phyloP scores from a whole-genome alignment of 2,329 filamentous ascomycete genomes.

The Claviceps monticola region DNA sequence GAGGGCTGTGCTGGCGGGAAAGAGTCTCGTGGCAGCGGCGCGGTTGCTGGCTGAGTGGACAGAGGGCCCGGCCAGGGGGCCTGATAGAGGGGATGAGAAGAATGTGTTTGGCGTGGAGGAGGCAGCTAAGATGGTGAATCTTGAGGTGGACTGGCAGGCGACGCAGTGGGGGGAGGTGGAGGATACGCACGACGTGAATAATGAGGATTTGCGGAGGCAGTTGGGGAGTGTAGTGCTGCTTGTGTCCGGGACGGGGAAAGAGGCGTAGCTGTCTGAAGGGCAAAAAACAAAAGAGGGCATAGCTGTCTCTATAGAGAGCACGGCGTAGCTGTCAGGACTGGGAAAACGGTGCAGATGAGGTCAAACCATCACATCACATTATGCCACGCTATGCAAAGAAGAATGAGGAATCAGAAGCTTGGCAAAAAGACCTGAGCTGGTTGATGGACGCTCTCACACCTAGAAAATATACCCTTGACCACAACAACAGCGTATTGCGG shows the following conservation, averaged over 20 bases:
- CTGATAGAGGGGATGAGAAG: slow-evolving; percentile 5
- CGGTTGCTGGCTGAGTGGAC: slow-evolving; percentile 81
- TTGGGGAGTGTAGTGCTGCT: slow-evolving; percentile 76
- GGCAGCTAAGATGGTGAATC: slow-evolving; percentile 59
- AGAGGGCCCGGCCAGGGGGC: slow-evolving; percentile 47
- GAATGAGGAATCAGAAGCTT: too few species aligned
- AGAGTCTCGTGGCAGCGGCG: slow-evolving; percentile 68
- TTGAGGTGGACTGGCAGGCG: slow-evolving; percentile 87
- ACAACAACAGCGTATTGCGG: too few species aligned
- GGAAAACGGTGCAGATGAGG: slow-evolving; percentile 4
- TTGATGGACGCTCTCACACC: too few species aligned
- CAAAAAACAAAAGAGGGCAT: too few species aligned
- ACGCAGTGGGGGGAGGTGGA: slow-evolving; percentile 92
- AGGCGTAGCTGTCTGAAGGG: not conserved
- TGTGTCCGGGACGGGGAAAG: slow-evolving; percentile 45
- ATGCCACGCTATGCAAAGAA: too few species aligned
- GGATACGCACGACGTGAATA: slow-evolving; percentile 93
- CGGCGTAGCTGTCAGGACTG: slow-evolving; percentile 25
- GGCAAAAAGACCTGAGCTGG: too few species aligned
- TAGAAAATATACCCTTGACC: too few species aligned
- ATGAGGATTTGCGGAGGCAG: slow-evolving; percentile 77
- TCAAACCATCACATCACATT: too few species aligned
- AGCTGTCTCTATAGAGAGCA: too few species aligned
- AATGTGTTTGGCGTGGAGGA: slow-evolving; percentile 63
- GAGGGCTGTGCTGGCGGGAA: slow-evolving; percentile 68